Conservation (phyloP, 805 yeast genomes). For the Cyberlindnera euphorbiiphila region DNA sequence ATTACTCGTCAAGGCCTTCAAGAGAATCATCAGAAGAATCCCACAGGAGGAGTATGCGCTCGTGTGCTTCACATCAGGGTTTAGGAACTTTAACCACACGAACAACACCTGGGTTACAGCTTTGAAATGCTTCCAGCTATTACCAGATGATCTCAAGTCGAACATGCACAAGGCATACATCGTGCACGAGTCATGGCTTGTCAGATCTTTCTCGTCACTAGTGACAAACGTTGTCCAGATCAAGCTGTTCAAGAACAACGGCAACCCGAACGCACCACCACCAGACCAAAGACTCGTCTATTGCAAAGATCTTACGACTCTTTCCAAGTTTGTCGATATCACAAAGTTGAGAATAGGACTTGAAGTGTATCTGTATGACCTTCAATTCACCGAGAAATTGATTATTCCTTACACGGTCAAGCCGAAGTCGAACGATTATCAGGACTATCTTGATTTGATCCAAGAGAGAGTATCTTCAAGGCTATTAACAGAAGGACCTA, state of each 20-base stretch:
- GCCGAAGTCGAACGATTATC: conserved; percentile 29
- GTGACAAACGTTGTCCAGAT: conserved; percentile 57
- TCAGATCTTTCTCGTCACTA: conserved; percentile 71
- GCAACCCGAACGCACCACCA: conserved; percentile 2
- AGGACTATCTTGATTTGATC: conserved; percentile 35
- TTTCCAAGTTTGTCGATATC: conserved; percentile 54
- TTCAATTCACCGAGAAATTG: conserved; percentile 46
- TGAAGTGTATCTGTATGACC: conserved; percentile 67
- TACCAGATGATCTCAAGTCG: conserved; percentile 53
- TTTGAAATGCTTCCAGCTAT: conserved; percentile 48
- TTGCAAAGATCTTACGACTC: conserved; percentile 33
- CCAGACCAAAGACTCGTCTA: conserved; percentile 27
- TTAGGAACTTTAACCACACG: conserved; percentile 42
- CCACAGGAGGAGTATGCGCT: conserved; percentile 65
- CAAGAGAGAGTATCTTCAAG: conserved; percentile 52
- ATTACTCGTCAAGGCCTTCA: conserved; percentile 49
- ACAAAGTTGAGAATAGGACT: conserved; percentile 73
- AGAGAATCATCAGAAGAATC: conserved; percentile 48
- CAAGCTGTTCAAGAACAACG: conserved; percentile 36
- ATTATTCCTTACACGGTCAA: conserved; percentile 40
- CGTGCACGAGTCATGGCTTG: conserved; percentile 90
- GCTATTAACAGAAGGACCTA: conserved; percentile 35
- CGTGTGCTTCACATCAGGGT: conserved; percentile 80
- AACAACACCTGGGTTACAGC: conserved; percentile 66
- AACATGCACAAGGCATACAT: conserved; percentile 61